A percentile compares a stretch with the other conserved stretches of the same genome.
Conservation (phyloP, 768 basidiomycete species). For the Psilocybe subaeruginosa region DNA sequence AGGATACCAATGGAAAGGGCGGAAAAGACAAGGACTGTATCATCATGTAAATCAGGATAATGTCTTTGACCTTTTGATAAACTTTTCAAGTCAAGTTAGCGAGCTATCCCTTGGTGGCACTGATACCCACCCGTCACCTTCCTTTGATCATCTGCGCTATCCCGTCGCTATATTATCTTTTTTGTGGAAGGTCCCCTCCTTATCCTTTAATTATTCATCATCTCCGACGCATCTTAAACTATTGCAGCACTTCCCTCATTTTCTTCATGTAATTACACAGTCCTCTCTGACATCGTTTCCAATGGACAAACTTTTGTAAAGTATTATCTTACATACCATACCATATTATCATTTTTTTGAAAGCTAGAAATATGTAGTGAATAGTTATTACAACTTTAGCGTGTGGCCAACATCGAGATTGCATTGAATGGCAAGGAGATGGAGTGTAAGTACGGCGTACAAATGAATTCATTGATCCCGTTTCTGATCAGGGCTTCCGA, state of each 20-base stretch:
- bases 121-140: not conserved
- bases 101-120: not conserved
- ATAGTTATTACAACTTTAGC: not conserved
- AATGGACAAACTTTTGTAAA: constrained; percentile 27
- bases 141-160: constrained; percentile 1
- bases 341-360: constrained; percentile 8
- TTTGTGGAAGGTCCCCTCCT: constrained; percentile 7
- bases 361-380: constrained; percentile 4
- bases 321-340: constrained; percentile 24
- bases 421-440: not conserved
- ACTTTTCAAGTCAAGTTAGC: not conserved
- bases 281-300: constrained; percentile 8
- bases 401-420: not conserved
- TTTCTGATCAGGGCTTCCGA: too few species aligned
- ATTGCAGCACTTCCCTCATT: constrained; percentile 21
- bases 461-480: too few species aligned
- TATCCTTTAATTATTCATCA: constrained; percentile 15
- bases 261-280: constrained; percentile 23
- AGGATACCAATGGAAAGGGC: constrained; percentile 45
- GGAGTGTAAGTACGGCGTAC: too few species aligned
- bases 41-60: constrained; percentile 64
- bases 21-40: constrained; percentile 82
- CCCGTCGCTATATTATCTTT: constrained; percentile 1
- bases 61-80: not conserved
- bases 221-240: constrained; percentile 23